A percentile compares a stretch with the other conserved stretches of the same genome.
Conservation (phyloP, 2,329 filamentous ascomycete species). For the Mariannaea sp. region DNA sequence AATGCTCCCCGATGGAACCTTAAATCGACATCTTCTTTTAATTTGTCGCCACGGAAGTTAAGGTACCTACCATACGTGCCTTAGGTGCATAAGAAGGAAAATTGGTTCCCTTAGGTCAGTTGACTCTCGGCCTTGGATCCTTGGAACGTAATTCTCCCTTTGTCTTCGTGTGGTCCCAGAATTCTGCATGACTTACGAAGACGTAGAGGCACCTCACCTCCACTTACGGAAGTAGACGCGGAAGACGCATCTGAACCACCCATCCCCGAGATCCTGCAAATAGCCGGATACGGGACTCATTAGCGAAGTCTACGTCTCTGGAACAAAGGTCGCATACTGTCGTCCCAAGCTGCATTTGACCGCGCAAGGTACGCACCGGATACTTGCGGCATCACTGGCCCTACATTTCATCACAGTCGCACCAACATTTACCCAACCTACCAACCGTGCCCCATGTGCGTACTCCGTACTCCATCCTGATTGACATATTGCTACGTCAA, state of each 20-base stretch:
- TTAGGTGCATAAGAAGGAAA: no score
- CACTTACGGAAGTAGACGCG: slow-evolving; percentile 12
- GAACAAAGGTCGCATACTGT: slow-evolving; percentile 6
- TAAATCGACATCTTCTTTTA: no score
- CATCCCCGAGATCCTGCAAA: slow-evolving; percentile 20
- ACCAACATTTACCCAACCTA: slow-evolving; percentile 1
- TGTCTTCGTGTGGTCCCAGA: neutral
- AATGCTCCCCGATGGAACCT: no score
- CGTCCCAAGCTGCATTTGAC: neutral
- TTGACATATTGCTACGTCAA: neutral
- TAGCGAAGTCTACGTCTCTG: slow-evolving; percentile 23
- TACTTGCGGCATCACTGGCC: slow-evolving; percentile 6
- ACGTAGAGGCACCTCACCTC: neutral
- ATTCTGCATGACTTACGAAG: neutral
- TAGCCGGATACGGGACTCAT: slow-evolving; percentile 29
- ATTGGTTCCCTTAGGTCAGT: no score
- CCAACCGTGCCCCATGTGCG: slow-evolving; percentile 1
- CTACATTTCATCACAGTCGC: slow-evolving; percentile 12
- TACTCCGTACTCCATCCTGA: no score
- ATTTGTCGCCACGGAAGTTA: no score
- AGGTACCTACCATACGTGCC: no score
- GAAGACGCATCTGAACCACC: slow-evolving; percentile 5
- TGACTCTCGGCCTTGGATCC: no score
- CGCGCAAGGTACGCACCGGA: slow-evolving; percentile 8
- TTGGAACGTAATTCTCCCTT: neutral